Evolutionary conservation across 2,329 filamentous ascomycete genomes (phyloP), one percentile per base, ranked within the genome.

Genomic region (Venturiaceae sp.): DNA sequence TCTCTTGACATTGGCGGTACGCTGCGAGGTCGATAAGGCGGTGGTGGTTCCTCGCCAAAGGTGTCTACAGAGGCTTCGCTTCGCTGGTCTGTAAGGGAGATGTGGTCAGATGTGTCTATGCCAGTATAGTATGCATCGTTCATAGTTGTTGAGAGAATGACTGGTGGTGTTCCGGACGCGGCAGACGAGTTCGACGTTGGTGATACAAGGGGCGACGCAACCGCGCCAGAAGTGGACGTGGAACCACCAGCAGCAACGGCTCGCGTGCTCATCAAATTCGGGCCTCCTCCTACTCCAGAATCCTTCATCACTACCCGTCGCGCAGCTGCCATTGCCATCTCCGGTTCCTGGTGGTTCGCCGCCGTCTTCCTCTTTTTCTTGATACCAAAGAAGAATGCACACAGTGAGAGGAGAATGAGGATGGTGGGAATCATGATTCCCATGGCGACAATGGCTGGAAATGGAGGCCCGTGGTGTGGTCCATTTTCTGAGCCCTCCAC

Each of bases 81-180:
- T 2, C 64, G 62, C 19, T 65, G 63, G 28, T 64, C 63, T 34
- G 62, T 64, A 53, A 71, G 60, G 2, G 69, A 72, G 1, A 71
- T 62, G 16, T 68, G 61, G 34, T 72, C 70, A 3, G 70, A 71
- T 2, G 69, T 72, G 57, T 72, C 70, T 41, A 72, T 71, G 13
- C 70, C 70, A 23, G 70, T 72, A 23, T 68, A 64, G 62, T 71
- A 72, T 21, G 67, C 66, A 30, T 58, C 33, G 23, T 58, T 54
- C 46, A 58, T 58, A 6, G 34, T 54, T 9, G 44, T 58, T 14
- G 57, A 39, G 5, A 58, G 34, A 37, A 58, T 53, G 46, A 58
- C 47, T 32, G 57, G 57, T 32, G 57, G 46, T n/a, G 55, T 46
- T 41, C 21, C 28, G 21, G 30, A 19, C 9, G 28, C 21, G 21